phyloP scores from a whole-genome alignment of 2,329 filamentous ascomycete species.

The Drechmeria coniospora region DNA sequence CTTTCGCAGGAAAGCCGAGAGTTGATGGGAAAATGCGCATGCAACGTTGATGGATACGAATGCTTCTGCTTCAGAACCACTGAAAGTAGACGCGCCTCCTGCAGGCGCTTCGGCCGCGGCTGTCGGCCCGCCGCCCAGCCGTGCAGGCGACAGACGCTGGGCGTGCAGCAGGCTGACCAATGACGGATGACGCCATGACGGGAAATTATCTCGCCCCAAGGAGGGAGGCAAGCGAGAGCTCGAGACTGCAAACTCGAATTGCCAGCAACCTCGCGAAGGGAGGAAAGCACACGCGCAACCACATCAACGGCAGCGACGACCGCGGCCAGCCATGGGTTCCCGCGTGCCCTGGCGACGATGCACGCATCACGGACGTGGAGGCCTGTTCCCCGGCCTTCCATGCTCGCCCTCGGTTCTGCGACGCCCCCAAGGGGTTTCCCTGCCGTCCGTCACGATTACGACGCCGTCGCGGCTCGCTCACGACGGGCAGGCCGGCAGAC shows the following conservation, averaged over 20 bases:
- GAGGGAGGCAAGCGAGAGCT: neutral
- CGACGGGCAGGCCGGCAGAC: slow-evolving; percentile 9
- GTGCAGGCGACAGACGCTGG: neutral
- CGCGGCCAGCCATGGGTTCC: slow-evolving; percentile 14
- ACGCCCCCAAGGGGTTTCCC: slow-evolving; percentile 3
- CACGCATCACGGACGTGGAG: slow-evolving; percentile 8
- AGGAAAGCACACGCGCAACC: neutral
- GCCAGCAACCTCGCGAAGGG: neutral
- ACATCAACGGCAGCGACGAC: neutral
- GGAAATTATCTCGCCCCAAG: neutral
- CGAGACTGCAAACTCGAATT: neutral
- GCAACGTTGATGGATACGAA: too few relatives aligned
- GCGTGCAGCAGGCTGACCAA: too few relatives aligned
- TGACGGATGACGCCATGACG: too few relatives aligned
- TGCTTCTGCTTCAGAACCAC: too few relatives aligned
- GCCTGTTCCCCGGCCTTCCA: slow-evolving; percentile 2
- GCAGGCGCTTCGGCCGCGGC: too few relatives aligned
- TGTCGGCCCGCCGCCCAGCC: too few relatives aligned
- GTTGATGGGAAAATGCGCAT: too few relatives aligned
- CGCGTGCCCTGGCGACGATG: slow-evolving; percentile 16
- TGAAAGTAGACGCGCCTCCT: too few relatives aligned
- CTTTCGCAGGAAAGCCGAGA: too few relatives aligned
- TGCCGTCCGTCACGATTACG: slow-evolving; percentile 3
- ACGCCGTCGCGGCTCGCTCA: slow-evolving; percentile 10
- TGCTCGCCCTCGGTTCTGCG: slow-evolving; percentile 3